Conservation (phyloP, 1,284 basidiomycete genomes). For the Acaromyces ingoldii region DNA sequence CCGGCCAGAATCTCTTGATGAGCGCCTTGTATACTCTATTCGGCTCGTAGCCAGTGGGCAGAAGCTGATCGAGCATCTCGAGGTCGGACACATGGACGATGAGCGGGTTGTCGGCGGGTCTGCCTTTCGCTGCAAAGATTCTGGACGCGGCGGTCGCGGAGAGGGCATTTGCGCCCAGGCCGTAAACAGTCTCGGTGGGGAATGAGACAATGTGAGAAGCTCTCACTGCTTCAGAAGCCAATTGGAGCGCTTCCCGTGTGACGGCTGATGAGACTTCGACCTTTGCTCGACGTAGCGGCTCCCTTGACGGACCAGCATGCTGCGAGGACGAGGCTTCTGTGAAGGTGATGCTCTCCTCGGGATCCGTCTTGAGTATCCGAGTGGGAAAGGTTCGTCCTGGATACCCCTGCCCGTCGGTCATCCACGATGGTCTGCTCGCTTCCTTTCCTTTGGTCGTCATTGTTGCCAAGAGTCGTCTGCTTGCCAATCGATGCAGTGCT, state of each 20-base stretch:
- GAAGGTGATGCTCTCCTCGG: not conserved
- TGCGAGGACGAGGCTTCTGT: too few species aligned
- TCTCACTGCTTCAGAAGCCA: slow-evolving; percentile 2
- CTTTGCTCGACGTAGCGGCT: not conserved
- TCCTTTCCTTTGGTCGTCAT: too few species aligned
- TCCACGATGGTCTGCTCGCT: too few species aligned
- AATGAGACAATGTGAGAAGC: slow-evolving; percentile 65
- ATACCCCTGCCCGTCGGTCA: not conserved
- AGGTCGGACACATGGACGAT: slow-evolving; percentile 92
- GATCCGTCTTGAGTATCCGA: not conserved
- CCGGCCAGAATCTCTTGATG: slow-evolving; percentile 88
- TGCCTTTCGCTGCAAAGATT: slow-evolving; percentile 85
- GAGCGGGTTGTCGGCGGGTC: slow-evolving; percentile 92
- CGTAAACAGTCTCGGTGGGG: slow-evolving; percentile 98
- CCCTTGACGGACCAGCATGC: too few species aligned
- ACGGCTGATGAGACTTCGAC: not conserved
- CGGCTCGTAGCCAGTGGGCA: slow-evolving; percentile 23
- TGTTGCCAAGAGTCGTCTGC: too few species aligned
- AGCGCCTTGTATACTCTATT: slow-evolving; percentile 21
- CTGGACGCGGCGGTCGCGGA: slow-evolving; percentile 58
- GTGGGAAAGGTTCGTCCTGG: slow-evolving; percentile 3
- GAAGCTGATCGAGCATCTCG: slow-evolving; percentile 67
- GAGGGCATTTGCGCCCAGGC: slow-evolving; percentile 81
- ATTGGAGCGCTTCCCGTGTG: not conserved
- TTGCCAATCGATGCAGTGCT: too few species aligned